phyloP scores from a whole-genome alignment of 1,139 yeast species.

The Kluyveromyces sp. region DNA sequence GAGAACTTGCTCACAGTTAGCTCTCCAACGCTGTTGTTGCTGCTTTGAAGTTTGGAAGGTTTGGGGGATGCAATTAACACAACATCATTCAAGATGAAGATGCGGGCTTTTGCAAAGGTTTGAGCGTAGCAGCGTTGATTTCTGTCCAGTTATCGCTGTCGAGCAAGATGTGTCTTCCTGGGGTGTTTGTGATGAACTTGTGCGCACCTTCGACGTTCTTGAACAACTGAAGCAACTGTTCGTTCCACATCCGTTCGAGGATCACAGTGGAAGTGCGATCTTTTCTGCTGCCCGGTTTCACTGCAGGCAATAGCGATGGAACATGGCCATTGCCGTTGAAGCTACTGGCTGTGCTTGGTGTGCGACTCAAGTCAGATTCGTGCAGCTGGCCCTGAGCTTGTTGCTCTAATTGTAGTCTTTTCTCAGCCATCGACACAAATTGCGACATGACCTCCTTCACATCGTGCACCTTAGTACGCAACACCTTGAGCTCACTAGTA shows the following conservation, averaged over 20 bases:
- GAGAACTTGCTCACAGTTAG: constrained; percentile 75
- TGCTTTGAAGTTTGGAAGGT: constrained; percentile 29
- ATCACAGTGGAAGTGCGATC: constrained; percentile 67
- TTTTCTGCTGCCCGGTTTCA: constrained; percentile 26
- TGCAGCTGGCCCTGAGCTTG: constrained; percentile 11
- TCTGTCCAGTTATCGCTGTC: constrained; percentile 87
- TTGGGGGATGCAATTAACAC: constrained; percentile 65
- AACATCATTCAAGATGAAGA: constrained; percentile 72
- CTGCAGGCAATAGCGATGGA: constrained; percentile 20
- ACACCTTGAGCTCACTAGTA: constrained; percentile 52
- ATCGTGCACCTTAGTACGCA: constrained; percentile 55
- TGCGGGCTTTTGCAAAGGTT: constrained; percentile 70
- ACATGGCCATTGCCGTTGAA: neutral
- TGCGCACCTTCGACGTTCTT: constrained; percentile 89
- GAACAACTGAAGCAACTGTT: constrained; percentile 62
- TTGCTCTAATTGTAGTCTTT: constrained; percentile 40
- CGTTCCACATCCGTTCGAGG: constrained; percentile 75
- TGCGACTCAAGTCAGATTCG: constrained; percentile 1
- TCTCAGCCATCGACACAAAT: constrained; percentile 63
- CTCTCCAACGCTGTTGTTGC: constrained; percentile 16
- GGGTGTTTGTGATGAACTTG: constrained; percentile 63
- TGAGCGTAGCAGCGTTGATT: constrained; percentile 80
- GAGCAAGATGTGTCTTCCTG: constrained; percentile 75
- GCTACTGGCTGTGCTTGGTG: constrained; percentile 8
- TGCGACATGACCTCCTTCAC: constrained; percentile 57